phyloP scores from a whole-genome alignment of 371 early-diverging fungal species.

The Circinella minor region DNA sequence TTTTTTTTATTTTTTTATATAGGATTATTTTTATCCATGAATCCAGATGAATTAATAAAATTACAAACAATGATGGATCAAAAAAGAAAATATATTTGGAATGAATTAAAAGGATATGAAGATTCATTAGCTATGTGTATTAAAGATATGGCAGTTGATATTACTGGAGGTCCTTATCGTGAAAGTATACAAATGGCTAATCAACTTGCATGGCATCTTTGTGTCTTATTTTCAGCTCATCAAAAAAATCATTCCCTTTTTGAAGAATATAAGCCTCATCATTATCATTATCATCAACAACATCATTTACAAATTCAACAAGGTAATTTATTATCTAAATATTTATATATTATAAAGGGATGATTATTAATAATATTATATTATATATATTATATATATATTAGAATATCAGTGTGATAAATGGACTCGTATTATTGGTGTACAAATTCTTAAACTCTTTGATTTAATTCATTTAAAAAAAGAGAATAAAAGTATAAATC shows the following conservation, averaged over 20 bases:
- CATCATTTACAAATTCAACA: background rate
- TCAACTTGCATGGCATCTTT: conserved; percentile 86
- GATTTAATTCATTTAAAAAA: conserved; percentile 69
- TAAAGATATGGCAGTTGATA: conserved; percentile 87
- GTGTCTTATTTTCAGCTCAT: conserved; percentile 82
- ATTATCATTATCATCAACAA: background rate
- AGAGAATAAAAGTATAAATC: conserved; percentile 16
- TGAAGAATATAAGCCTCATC: conserved; percentile 21
- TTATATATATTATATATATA: background rate
- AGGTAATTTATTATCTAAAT: no score
- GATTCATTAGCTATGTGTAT: conserved; percentile 93
- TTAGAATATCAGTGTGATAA: conserved; percentile 15
- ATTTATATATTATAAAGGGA: no score
- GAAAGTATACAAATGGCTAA: conserved; percentile 84
- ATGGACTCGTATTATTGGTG: conserved; percentile 15
- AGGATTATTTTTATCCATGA: conserved; percentile 5
- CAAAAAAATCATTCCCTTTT: conserved; percentile 46
- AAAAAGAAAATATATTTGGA: conserved; percentile 19
- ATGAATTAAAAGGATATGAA: conserved; percentile 45
- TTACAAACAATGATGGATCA: conserved; percentile 16
- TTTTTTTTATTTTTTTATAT: background rate
- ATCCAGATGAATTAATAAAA: conserved; percentile 12
- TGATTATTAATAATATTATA: no score
- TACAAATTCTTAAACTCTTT: conserved; percentile 83
- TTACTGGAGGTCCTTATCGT: conserved; percentile 75